Conservation (phyloP, 2,329 filamentous ascomycete genomes). For the Plenodomus biglobosus region DNA sequence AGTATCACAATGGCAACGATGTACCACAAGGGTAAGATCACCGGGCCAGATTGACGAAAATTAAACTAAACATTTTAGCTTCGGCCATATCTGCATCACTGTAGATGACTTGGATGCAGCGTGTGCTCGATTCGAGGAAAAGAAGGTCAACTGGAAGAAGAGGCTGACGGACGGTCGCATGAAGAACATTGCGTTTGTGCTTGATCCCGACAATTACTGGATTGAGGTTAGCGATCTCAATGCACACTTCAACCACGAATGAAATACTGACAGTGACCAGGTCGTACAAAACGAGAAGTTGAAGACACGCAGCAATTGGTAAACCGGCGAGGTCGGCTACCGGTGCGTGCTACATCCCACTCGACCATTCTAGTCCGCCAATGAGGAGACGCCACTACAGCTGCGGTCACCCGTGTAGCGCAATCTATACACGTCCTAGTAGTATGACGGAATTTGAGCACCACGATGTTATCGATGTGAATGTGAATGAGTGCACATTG, state of each 20-base stretch:
- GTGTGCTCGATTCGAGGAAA: constrained; percentile 79
- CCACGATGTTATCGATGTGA: neutral
- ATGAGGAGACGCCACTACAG: constrained; percentile 14
- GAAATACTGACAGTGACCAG: constrained; percentile 73
- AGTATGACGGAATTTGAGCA: neutral
- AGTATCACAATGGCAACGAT: constrained; percentile 90
- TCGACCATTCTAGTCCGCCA: constrained; percentile 12
- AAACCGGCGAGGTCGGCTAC: constrained; percentile 16
- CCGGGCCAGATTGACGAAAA: neutral
- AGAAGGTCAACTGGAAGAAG: constrained; percentile 92
- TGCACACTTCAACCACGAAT: neutral
- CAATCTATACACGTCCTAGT: constrained; percentile 5
- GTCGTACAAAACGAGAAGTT: constrained; percentile 76
- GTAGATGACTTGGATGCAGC: constrained; percentile 90
- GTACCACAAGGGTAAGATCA: constrained; percentile 70
- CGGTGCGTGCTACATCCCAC: constrained; percentile 16
- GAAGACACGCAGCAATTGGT: constrained; percentile 48
- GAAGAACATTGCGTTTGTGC: constrained; percentile 90
- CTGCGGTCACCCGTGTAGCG: constrained; percentile 5
- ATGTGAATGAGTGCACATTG: neutral
- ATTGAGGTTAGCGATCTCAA: neutral
- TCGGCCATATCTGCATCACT: constrained; percentile 85
- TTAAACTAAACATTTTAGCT: constrained; percentile 41
- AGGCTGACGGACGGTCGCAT: constrained; percentile 84
- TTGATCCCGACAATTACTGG: constrained; percentile 51